A percentile compares a stretch with the other conserved stretches of the same genome.
phyloP scores from a whole-genome alignment of 495 filamentous ascomycete genomes.

The Podospora conica region DNA sequence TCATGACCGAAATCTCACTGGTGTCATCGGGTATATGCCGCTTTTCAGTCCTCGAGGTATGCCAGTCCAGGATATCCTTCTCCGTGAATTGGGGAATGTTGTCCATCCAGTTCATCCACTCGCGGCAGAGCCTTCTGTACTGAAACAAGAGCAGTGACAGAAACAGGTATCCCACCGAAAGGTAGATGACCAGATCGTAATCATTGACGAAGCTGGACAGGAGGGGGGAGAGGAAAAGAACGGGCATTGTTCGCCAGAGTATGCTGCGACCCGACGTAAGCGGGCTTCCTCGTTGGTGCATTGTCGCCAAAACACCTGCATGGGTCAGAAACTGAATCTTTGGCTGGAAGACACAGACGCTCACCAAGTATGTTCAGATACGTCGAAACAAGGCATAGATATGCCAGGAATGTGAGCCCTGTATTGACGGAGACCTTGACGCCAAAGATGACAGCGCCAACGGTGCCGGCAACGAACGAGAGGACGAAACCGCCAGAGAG shows the following conservation, averaged over 20 bases:
- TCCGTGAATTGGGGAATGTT: conserved; percentile 42
- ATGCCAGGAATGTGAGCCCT: conserved; percentile 47
- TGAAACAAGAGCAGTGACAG: conserved; percentile 39
- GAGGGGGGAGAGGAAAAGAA: conserved; percentile 43
- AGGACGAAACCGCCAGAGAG: conserved; percentile 25
- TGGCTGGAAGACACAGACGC: not conserved
- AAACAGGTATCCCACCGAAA: conserved; percentile 43
- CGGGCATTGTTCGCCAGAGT: conserved; percentile 38
- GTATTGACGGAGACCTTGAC: conserved; percentile 17
- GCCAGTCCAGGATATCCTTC: conserved; percentile 46
- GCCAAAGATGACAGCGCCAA: conserved; percentile 13
- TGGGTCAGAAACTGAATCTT: not conserved
- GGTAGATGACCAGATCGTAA: conserved; percentile 44
- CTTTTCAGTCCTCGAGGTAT: conserved; percentile 24
- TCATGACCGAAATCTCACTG: conserved; percentile 3
- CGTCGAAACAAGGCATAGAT: conserved; percentile 43
- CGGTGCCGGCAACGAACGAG: conserved; percentile 13
- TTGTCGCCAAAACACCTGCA: conserved; percentile 26
- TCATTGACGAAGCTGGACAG: conserved; percentile 41
- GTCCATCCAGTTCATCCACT: conserved; percentile 49
- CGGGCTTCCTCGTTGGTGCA: conserved; percentile 25
- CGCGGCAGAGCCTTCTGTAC: conserved; percentile 41
- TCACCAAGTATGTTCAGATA: conserved; percentile 45
- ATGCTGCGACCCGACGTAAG: conserved; percentile 32
- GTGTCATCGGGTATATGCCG: not conserved